phyloP scores from a whole-genome alignment of 495 filamentous ascomycete genomes.

The Neurospora sp. region DNA sequence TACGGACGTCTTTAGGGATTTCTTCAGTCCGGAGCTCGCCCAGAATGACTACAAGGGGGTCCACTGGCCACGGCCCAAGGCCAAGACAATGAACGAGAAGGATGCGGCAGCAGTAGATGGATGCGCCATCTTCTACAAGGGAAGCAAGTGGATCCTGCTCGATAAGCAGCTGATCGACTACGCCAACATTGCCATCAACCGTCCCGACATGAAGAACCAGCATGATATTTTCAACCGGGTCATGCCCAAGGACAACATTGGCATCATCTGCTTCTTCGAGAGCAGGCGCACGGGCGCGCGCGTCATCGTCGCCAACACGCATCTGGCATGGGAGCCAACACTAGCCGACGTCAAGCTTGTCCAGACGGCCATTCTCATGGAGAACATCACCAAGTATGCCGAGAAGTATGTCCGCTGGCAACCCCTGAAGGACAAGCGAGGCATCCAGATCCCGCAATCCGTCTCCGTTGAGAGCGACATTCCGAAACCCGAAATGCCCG shows the following conservation, averaged over 20 bases:
- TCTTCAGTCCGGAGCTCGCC: constrained; percentile 71
- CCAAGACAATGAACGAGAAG: constrained; percentile 81
- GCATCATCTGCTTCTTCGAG: constrained; percentile 80
- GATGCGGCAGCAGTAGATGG: constrained; percentile 84
- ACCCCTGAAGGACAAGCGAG: constrained; percentile 66
- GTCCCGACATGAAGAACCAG: constrained; percentile 88
- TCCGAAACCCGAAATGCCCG: constrained; percentile 26
- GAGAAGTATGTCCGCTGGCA: constrained; percentile 72
- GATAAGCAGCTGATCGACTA: constrained; percentile 93
- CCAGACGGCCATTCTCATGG: constrained; percentile 89
- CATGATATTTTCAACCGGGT: constrained; percentile 96
- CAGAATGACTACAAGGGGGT: constrained; percentile 85
- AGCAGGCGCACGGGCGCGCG: constrained; percentile 78
- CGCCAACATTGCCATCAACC: constrained; percentile 78
- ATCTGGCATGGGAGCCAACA: constrained; percentile 87
- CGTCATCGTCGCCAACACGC: constrained; percentile 84
- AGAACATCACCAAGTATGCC: constrained; percentile 71
- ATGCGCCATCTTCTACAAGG: constrained; percentile 93
- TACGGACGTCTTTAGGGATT: constrained; percentile 78
- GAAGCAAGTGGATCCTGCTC: constrained; percentile 78
- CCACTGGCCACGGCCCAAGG: constrained; percentile 76
- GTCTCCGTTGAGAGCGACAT: constrained; percentile 33
- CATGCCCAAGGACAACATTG: constrained; percentile 96
- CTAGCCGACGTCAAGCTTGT: constrained; percentile 90
- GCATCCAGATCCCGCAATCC: constrained; percentile 53